phyloP scores from a whole-genome alignment of 257 asterid genomes.

The Leptodermis oblonga region DNA sequence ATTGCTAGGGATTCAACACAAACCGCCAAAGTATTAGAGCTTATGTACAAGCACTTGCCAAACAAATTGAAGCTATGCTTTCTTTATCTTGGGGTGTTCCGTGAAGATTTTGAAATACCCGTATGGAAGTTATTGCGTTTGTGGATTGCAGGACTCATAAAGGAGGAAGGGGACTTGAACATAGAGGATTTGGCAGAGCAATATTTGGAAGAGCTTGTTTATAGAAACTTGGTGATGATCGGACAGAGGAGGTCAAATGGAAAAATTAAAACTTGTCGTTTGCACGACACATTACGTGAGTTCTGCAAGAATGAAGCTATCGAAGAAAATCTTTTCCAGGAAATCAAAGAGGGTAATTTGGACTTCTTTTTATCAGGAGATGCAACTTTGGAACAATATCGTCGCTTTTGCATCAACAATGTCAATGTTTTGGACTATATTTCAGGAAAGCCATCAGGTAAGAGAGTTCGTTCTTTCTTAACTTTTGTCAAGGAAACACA shows the following conservation, averaged over 20 bases:
- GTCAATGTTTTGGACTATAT: conserved; percentile 9
- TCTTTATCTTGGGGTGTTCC: conserved; percentile 23
- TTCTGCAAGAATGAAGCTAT: conserved; percentile 1
- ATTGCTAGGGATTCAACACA: conserved; percentile 2
- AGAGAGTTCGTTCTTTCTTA: conserved; percentile 16
- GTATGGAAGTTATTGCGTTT: conserved; percentile 19
- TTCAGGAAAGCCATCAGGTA: conserved; percentile 11
- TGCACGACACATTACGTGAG: conserved; percentile 3
- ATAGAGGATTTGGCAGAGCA: conserved; percentile 20
- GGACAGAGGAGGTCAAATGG: conserved; percentile 2
- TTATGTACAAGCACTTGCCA: conserved; percentile 26
- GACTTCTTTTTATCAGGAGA: background rate
- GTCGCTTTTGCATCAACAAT: conserved; percentile 10
- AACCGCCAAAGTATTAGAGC: conserved; percentile 6
- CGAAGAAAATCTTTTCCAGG: background rate
- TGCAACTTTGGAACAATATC: background rate
- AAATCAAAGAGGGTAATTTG: background rate
- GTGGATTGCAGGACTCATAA: conserved; percentile 30
- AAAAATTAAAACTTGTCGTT: conserved; percentile 5
- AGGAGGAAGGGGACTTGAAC: background rate
- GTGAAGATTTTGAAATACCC: conserved; percentile 2
- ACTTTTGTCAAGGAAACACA: background rate
- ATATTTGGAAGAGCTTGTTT: conserved; percentile 20
- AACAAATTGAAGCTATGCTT: conserved; percentile 16
- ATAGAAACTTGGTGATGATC: conserved; percentile 10